Conservation (phyloP, 192 early-diverging fungal genomes). For the Powellomyces hirtus region DNA sequence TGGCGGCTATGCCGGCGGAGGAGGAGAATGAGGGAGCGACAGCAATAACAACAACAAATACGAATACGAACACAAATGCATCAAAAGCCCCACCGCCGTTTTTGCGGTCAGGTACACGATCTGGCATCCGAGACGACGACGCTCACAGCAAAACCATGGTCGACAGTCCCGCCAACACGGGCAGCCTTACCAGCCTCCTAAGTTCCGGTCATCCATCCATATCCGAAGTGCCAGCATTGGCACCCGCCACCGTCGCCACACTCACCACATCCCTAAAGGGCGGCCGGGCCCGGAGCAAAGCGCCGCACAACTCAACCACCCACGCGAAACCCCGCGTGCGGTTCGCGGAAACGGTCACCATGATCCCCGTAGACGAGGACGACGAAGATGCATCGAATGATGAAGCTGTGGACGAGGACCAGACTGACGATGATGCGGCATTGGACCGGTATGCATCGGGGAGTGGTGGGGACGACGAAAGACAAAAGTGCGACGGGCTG, state of each 20-base stretch:
- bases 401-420: neutral
- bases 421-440: neutral
- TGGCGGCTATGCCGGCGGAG: conserved; percentile 2
- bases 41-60: neutral
- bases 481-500: neutral
- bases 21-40: neutral
- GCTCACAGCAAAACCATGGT: too few relatives aligned
- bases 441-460: neutral
- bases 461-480: neutral
- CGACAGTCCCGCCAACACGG: neutral
- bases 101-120: neutral
- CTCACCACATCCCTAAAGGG: too few relatives aligned
- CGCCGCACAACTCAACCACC: neutral
- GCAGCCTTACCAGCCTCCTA: neutral
- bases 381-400: neutral
- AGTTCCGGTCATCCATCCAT: neutral
- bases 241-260: neutral
- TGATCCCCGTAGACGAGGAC: neutral
- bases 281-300: neutral
- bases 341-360: neutral
- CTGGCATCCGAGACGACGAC: neutral
- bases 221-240: neutral
- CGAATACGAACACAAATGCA: neutral
- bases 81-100: neutral
- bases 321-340: neutral